Evolutionary conservation across 2,329 filamentous ascomycete species (phyloP).

Genomic region (Neofusicoccum ribis): DNA sequence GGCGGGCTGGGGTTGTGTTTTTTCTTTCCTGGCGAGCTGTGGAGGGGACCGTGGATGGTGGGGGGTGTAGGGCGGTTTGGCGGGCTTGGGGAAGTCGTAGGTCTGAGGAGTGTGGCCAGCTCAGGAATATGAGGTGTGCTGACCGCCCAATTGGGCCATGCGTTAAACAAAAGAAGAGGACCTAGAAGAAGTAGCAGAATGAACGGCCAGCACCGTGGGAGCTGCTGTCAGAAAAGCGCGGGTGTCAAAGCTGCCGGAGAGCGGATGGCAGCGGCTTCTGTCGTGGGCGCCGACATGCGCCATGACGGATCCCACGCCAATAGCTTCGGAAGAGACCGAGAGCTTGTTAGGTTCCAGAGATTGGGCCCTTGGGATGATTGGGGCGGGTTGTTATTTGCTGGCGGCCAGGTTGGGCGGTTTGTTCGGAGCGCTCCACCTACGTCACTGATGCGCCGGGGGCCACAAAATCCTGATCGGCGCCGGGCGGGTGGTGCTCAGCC

Average conservation of each 20-base stretch:
- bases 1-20: not conserved
- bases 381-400: not conserved
- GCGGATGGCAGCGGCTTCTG: not conserved
- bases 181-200: too few relatives aligned
- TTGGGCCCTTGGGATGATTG: not conserved
- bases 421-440: not conserved
- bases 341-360: not conserved
- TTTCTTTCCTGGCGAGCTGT: not conserved
- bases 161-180: not conserved
- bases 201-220: not conserved
- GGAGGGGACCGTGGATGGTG: too few relatives aligned
- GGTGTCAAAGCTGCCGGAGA: not conserved
- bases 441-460: not conserved
- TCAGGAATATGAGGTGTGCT: not conserved
- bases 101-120: too few relatives aligned
- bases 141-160: not conserved
- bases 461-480: constrained; percentile 1
- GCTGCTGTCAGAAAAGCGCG: not conserved
- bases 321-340: not conserved
- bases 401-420: not conserved
- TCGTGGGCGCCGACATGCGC: not conserved
- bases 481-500: not conserved
- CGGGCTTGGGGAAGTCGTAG: not conserved
- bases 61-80: too few relatives aligned
- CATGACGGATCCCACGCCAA: not conserved